phyloP scores from a whole-genome alignment of 768 basidiomycete genomes.

The Psilocybe azurescens region DNA sequence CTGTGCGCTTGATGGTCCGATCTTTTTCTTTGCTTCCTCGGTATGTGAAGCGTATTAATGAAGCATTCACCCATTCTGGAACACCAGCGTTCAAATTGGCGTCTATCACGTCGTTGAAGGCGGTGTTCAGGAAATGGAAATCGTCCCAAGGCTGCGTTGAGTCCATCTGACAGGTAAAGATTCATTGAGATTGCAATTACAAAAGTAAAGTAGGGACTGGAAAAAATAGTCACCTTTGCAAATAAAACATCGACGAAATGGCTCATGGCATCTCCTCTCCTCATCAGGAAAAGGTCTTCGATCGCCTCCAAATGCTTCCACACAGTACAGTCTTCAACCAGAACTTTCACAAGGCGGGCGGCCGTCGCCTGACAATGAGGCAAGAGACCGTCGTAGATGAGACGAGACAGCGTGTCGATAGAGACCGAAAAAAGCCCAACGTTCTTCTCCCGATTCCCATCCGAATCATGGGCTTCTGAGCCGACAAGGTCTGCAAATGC shows the following conservation, averaged over 20 bases:
- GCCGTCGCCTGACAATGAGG: slow-evolving; percentile 60
- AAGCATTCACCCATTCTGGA: slow-evolving; percentile 64
- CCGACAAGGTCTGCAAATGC: slow-evolving; percentile 48
- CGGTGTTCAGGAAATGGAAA: slow-evolving; percentile 84
- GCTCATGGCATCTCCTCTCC: slow-evolving; percentile 76
- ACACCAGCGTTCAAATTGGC: slow-evolving; percentile 44
- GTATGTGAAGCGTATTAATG: slow-evolving; percentile 76
- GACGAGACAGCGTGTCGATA: slow-evolving; percentile 61
- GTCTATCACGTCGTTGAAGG: slow-evolving; percentile 71
- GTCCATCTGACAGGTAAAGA: slow-evolving; percentile 62
- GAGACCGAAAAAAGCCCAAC: slow-evolving; percentile 52
- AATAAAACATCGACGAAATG: slow-evolving; percentile 79
- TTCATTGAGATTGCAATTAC: not conserved
- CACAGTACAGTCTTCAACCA: slow-evolving; percentile 70
- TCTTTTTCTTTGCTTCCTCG: slow-evolving; percentile 55
- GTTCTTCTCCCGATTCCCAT: slow-evolving; percentile 12
- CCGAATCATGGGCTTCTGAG: slow-evolving; percentile 22
- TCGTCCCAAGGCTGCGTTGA: slow-evolving; percentile 74
- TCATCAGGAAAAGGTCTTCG: slow-evolving; percentile 78
- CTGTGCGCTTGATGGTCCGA: slow-evolving; percentile 51
- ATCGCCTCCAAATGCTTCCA: slow-evolving; percentile 66
- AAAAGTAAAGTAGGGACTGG: no score
- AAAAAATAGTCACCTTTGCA: slow-evolving; percentile 53
- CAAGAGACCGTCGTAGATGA: slow-evolving; percentile 69
- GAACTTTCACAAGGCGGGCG: slow-evolving; percentile 54